Percentiles rank a stretch among this genome's conserved stretches.
Evolutionary conservation across 73 alveolate genomes (phyloP).

Genomic region (Urostyla sp.): DNA sequence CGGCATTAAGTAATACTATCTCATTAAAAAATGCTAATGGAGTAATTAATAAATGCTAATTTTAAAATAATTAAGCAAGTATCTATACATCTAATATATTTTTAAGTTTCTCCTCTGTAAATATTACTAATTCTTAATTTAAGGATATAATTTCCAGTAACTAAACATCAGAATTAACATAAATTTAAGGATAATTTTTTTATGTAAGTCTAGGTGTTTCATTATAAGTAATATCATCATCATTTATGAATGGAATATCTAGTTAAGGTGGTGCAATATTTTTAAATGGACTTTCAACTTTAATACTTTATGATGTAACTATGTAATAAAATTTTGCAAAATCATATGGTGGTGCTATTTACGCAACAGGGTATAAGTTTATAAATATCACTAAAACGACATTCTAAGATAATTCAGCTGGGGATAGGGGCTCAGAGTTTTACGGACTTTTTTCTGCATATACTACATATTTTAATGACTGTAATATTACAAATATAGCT

Average conservation of each 20-base stretch:
- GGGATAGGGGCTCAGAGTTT: no score
- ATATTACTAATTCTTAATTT: neutral
- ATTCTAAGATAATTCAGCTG: no score
- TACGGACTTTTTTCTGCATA: no score
- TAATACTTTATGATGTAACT: no score
- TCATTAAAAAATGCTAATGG: neutral
- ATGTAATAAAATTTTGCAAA: no score
- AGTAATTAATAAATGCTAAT: neutral
- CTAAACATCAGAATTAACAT: neutral
- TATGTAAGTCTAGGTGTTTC: neutral
- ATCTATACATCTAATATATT: neutral
- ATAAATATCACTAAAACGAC: no score
- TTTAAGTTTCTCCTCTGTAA: neutral
- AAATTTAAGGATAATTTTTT: neutral
- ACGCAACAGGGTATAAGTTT: no score
- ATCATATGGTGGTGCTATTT: no score
- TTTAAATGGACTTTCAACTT: no score
- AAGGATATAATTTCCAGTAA: neutral
- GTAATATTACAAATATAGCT: no score
- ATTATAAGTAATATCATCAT: neutral
- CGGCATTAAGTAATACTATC: neutral
- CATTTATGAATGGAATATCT: neutral
- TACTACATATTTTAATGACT: no score
- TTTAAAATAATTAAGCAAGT: neutral
- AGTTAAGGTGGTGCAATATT: conserved; percentile 10